Conservation (phyloP, 768 basidiomycete genomes). For the Harrya chromipes region DNA sequence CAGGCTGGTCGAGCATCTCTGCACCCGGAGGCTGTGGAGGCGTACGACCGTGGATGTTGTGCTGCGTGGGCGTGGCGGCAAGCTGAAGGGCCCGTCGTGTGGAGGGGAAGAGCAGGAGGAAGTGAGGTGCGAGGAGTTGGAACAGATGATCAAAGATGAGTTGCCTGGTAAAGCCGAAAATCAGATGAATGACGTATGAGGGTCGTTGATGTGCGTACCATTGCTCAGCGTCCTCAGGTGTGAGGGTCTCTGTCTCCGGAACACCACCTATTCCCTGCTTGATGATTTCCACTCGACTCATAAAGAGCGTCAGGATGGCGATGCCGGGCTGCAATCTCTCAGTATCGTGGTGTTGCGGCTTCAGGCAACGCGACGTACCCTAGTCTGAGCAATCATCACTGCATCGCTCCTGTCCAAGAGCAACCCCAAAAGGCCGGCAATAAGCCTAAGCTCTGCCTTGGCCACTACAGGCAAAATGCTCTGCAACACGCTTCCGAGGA, state of each 20-base stretch:
- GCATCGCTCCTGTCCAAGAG: constrained; percentile 78
- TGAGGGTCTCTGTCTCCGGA: constrained; percentile 57
- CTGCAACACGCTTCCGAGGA: constrained; percentile 81
- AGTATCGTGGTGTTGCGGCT: neutral
- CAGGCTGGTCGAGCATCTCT: constrained; percentile 80
- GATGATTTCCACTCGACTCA: constrained; percentile 91
- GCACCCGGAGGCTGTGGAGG: constrained; percentile 56
- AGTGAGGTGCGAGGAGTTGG: constrained; percentile 69
- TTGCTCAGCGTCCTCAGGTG: constrained; percentile 74
- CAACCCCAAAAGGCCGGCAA: constrained; percentile 83
- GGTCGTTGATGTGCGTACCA: constrained; percentile 48
- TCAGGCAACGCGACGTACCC: constrained; percentile 47
- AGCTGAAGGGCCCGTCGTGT: constrained; percentile 58
- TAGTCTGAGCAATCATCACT: constrained; percentile 68
- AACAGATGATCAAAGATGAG: constrained; percentile 86
- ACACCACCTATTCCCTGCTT: constrained; percentile 62
- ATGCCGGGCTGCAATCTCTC: constrained; percentile 72
- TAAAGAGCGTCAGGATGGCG: constrained; percentile 83
- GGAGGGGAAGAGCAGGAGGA: constrained; percentile 87
- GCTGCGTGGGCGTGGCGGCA: constrained; percentile 33
- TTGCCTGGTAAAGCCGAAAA: constrained; percentile 53
- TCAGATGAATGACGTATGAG: constrained; percentile 6
- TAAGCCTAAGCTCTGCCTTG: constrained; percentile 72
- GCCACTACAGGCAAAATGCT: constrained; percentile 82
- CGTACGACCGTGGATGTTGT: constrained; percentile 44